phyloP scores from a whole-genome alignment of 73 alveolate species.

The Uronychia setigera region DNA sequence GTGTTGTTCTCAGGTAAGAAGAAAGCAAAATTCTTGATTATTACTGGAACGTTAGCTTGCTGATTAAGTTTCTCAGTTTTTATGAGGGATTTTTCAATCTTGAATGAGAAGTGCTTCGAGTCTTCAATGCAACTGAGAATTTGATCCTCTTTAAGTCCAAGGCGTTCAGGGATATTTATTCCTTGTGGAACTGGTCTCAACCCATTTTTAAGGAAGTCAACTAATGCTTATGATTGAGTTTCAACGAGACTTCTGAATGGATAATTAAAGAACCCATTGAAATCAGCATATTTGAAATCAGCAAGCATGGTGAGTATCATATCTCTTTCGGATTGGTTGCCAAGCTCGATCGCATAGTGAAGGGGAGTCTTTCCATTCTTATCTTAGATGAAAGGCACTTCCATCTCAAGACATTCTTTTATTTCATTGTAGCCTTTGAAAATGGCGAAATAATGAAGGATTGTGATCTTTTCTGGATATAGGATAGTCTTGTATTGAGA shows the following conservation, averaged over 20 bases:
- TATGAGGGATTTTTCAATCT: too few species aligned
- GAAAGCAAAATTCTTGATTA: not conserved
- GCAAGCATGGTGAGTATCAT: not conserved
- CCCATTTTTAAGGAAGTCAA: not conserved
- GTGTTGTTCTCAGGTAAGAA: not conserved
- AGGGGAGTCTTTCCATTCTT: not conserved
- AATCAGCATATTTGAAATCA: not conserved
- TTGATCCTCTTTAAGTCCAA: not conserved
- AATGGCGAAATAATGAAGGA: not conserved
- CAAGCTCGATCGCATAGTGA: not conserved
- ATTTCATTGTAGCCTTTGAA: not conserved
- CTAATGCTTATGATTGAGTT: not conserved
- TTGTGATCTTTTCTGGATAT: not conserved
- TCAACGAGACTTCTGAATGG: not conserved
- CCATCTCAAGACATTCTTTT: not conserved
- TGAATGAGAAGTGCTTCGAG: not conserved
- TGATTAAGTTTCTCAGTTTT: not conserved
- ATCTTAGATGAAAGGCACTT: not conserved
- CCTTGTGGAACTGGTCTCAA: not conserved
- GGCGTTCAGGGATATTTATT: not conserved
- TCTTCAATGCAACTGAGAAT: not conserved
- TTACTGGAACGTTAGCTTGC: not conserved
- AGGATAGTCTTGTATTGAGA: not conserved
- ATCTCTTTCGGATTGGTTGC: not conserved
- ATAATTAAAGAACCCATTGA: not conserved